phyloP scores from a whole-genome alignment of 192 early-diverging fungal genomes.

The Rhizophagus sp. region DNA sequence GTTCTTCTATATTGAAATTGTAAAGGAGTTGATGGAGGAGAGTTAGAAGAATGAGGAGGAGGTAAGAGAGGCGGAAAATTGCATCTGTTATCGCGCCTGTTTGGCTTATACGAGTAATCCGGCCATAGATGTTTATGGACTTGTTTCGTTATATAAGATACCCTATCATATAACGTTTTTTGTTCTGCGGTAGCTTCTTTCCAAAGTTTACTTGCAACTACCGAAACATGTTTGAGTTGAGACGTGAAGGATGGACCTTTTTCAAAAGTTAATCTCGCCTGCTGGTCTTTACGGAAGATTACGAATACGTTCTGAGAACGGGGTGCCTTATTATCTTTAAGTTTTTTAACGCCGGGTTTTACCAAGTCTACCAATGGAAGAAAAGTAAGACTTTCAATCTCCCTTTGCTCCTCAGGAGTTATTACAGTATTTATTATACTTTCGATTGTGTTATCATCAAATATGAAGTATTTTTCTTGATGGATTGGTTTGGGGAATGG shows the following conservation, averaged over 20 bases:
- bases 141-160: not conserved
- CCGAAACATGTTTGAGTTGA: not conserved
- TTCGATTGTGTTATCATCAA: no score
- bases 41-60: no score
- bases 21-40: no score
- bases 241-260: not conserved
- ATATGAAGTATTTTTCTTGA: no score
- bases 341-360: not conserved
- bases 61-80: no score
- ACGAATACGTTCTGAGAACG: not conserved
- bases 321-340: not conserved
- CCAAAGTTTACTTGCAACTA: not conserved
- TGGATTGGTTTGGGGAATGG: no score
- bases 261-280: not conserved
- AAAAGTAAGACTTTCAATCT: not conserved
- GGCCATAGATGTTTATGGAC: not conserved
- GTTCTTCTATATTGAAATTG: no score
- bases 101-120: not conserved
- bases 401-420: not conserved
- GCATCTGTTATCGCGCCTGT: no score
- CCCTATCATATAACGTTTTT: not conserved
- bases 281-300: not conserved
- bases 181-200: not conserved
- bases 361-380: not conserved
- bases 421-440: no score